These are phyloP conservation scores for Scleromitrula shiraiana DNA, from an alignment of 2,329 filamentous ascomycete genomes.

Conservation along the genomic window DNA sequence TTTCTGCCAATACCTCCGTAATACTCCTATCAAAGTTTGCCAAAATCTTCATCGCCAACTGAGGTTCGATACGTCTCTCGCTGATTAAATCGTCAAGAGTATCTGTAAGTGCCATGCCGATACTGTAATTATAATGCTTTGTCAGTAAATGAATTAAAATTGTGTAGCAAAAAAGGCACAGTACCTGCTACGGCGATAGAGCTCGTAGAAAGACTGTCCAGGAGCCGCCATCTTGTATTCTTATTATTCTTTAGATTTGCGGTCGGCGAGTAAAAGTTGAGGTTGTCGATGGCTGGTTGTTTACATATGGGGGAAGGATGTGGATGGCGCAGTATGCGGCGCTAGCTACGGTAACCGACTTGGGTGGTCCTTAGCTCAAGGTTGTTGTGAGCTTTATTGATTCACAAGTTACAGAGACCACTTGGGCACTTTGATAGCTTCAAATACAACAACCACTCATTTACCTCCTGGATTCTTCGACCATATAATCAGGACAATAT, in stretches of 20 bases:
- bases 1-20: conserved; percentile 82
- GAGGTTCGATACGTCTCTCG: conserved; percentile 89
- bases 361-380: conserved; percentile 3
- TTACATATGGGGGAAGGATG: conserved; percentile 13
- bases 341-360: conserved; percentile 18
- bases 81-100: conserved; percentile 96
- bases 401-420: conserved; percentile 6
- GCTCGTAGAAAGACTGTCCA: conserved; percentile 71
- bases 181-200: conserved; percentile 98
- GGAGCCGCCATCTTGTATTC: conserved; percentile 39
- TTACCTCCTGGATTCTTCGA: neutral
- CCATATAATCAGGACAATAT: conserved; percentile 38
- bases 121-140: conserved; percentile 45
- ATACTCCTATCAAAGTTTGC: conserved; percentile 92
- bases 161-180: conserved; percentile 28
- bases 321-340: conserved; percentile 6
- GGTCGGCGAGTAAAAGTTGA: conserved; percentile 6
- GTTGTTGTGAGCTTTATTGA: no score
- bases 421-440: conserved; percentile 1
- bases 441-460: conserved; percentile 1
- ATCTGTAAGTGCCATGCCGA: conserved; percentile 88
- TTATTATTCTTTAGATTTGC: conserved; percentile 12
- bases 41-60: conserved; percentile 97
- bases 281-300: conserved; percentile 8
- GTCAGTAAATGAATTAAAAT: conserved; percentile 26